Percentiles rank a stretch among this genome's conserved stretches.
phyloP scores from a whole-genome alignment of 2,329 filamentous ascomycete species.

The Aspergillus melleus region DNA sequence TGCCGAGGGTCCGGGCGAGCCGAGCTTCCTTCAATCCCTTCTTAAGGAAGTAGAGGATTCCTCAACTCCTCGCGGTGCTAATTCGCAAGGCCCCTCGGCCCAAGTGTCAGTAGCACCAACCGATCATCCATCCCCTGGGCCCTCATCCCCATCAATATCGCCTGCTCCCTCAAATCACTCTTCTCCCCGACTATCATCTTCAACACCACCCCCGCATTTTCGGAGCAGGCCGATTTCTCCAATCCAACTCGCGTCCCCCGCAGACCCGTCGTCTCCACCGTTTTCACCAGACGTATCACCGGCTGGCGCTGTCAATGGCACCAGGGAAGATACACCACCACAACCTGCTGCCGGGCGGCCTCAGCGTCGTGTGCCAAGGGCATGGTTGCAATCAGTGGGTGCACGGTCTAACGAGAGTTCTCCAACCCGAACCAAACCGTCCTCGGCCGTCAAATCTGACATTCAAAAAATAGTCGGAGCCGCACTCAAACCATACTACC shows the following conservation, averaged over 20 bases:
- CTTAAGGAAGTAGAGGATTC: constrained; percentile 79
- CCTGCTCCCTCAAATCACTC: constrained; percentile 42
- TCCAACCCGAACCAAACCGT: constrained; percentile 66
- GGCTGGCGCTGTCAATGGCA: constrained; percentile 50
- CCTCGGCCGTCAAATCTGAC: constrained; percentile 80
- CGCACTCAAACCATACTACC: constrained; percentile 80
- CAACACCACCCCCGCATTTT: constrained; percentile 40
- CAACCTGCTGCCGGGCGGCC: constrained; percentile 17
- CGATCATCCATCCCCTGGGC: constrained; percentile 40
- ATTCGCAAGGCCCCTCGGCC: constrained; percentile 32
- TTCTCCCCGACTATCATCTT: constrained; percentile 39
- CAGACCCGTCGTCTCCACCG: constrained; percentile 32
- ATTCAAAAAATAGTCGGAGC: constrained; percentile 85
- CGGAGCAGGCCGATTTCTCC: constrained; percentile 37
- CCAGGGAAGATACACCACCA: constrained; percentile 9
- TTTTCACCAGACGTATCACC: constrained; percentile 75
- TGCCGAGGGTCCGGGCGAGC: constrained; percentile 51
- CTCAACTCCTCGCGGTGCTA: constrained; percentile 30
- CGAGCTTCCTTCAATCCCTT: constrained; percentile 82
- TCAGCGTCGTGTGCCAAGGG: constrained; percentile 27
- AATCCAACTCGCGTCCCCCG: constrained; percentile 34
- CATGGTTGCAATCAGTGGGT: constrained; percentile 19
- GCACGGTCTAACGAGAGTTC: constrained; percentile 62
- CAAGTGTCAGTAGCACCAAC: constrained; percentile 37
- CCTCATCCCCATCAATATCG: constrained; percentile 44